phyloP scores from a whole-genome alignment of 352 stramenopile genomes.

The Globisporangium cederbergense region DNA sequence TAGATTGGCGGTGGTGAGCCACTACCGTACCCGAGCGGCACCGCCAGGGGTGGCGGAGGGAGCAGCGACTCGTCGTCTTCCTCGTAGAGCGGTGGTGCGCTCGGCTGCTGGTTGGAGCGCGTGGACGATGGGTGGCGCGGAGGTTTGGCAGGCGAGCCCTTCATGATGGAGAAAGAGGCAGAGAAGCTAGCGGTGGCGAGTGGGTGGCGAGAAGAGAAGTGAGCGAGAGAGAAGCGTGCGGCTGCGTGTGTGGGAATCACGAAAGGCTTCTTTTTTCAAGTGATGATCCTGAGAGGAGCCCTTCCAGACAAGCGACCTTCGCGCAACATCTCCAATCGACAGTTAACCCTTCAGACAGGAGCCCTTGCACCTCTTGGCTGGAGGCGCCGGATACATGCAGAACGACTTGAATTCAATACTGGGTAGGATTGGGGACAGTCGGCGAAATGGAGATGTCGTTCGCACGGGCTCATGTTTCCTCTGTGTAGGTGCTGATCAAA shows the following conservation, averaged over 20 bases:
- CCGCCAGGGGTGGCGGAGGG: conserved; percentile 3
- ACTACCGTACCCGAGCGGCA: conserved; percentile 14
- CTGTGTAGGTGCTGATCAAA: no score
- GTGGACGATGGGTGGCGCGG: conserved; percentile 6
- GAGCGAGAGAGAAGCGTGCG: neutral
- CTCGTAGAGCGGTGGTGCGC: conserved; percentile 14
- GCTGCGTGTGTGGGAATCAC: neutral
- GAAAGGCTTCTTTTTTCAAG: neutral
- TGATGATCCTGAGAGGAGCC: neutral
- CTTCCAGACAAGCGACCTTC: no score
- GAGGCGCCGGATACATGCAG: no score
- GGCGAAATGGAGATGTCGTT: no score
- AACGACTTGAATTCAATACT: no score
- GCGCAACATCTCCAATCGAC: no score
- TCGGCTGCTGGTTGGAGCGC: conserved; percentile 9
- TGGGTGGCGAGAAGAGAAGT: neutral
- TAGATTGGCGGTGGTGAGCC: neutral
- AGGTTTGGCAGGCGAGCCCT: conserved; percentile 7
- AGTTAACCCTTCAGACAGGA: no score
- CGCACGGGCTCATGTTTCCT: no score
- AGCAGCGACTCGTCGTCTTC: conserved; percentile 3
- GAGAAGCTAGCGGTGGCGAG: neutral
- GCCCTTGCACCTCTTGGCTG: no score
- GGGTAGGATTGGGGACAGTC: no score
- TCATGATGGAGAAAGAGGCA: neutral